Conservation (phyloP, 768 basidiomycete genomes). For the Trametes gibbosa region DNA sequence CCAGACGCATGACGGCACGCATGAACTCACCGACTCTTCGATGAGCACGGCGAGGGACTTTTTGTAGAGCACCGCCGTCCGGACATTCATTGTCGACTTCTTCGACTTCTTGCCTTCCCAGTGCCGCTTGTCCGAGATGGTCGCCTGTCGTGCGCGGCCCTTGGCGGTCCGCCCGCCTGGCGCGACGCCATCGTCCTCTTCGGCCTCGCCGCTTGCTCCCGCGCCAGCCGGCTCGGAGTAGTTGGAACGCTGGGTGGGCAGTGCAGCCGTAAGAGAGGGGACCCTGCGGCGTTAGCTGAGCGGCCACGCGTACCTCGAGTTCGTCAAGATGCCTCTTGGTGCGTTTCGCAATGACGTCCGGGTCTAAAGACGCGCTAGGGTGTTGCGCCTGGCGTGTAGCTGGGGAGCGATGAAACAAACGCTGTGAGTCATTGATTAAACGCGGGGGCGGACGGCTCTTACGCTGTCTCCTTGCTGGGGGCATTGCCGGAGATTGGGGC, state of each 20-base stretch:
- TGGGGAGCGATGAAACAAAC: constrained; percentile 20
- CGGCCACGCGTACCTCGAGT: constrained; percentile 57
- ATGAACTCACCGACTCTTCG: constrained; percentile 75
- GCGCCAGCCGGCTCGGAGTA: constrained; percentile 56
- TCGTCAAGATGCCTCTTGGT: constrained; percentile 79
- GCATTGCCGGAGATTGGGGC: neutral
- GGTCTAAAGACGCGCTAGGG: constrained; percentile 40
- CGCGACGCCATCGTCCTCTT: constrained; percentile 37
- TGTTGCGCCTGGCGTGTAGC: constrained; percentile 50
- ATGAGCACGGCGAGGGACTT: constrained; percentile 73
- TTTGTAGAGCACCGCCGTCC: constrained; percentile 77
- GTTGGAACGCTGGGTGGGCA: constrained; percentile 61
- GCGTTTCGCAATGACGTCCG: constrained; percentile 72
- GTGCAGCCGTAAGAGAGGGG: neutral
- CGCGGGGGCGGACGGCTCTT: neutral
- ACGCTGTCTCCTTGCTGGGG: constrained; percentile 16
- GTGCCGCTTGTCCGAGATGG: constrained; percentile 70
- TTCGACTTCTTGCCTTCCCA: constrained; percentile 62
- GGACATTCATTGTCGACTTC: constrained; percentile 79
- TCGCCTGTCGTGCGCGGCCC: constrained; percentile 61
- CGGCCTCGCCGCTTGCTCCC: constrained; percentile 32
- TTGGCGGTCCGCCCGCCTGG: constrained; percentile 50
- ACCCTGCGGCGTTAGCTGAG: neutral
- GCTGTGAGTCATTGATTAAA: neutral
- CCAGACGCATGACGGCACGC: neutral